Evolutionary conservation across 805 yeast species (phyloP), one percentile per base, ranked within the genome.

Genomic region (Kazachstania martiniae): DNA sequence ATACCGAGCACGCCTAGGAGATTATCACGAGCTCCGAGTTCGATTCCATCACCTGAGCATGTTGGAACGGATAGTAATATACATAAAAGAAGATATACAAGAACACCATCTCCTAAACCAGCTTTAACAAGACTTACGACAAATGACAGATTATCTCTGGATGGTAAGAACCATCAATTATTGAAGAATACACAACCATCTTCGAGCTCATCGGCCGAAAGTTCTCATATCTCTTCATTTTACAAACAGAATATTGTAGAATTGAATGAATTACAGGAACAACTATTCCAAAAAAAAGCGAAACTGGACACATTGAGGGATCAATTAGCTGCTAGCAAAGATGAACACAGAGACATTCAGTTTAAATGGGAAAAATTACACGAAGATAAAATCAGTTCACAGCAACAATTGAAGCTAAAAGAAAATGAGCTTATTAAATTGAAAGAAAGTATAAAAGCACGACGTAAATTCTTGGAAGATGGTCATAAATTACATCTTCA

Each of bases 401-500:
- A 32, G 7, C 47, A 50, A 18, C 54, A 52, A 17, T 41, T 57
- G 21, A 51, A 48, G 28, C 36, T 50, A 9, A 58, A 61, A 27
- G 43, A 51, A 31, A 48, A 49, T 29, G 62, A 59, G 28, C 31
- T 62, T 12, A 37, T 38, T 3, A 54, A 51, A n/a, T 39, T 59
- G 9, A 42, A 46, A 3, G 49, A 52, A 14, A 58, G 48, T 21
- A 34, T 54, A 3, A 34, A 42, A 6, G 46, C 46, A 1, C 44
- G 43, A 48, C 51, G 40, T 24, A 35, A 33, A 24, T 45, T 40
- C 27, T 36, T 47, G 30, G 48, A 37, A 31, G 50, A 43, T 12
- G 59, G 54, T 4, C 63, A 57, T 29, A 59, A 56, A 13, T 41
- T 63, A 16, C 54, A 57, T 33, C 26, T 53, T 24, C 47, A 56